Percentiles rank a stretch among this genome's conserved stretches.
Conservation (phyloP, 2,329 filamentous ascomycete genomes). For the Pyricularia grisea region DNA sequence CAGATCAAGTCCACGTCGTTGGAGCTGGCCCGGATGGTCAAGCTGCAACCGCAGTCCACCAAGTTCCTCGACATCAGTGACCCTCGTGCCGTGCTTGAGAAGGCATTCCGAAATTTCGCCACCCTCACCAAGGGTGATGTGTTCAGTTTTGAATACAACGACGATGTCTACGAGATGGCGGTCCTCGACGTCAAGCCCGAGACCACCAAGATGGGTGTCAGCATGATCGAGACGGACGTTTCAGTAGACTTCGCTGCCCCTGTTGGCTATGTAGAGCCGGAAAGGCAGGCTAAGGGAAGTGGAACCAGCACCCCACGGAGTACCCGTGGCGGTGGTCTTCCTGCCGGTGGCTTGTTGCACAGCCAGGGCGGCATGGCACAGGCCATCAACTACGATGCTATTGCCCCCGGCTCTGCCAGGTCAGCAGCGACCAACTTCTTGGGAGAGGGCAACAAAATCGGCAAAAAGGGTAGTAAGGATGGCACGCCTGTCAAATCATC, state of each 20-base stretch:
- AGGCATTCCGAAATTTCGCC: slow-evolving; percentile 91
- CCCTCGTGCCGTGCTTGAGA: slow-evolving; percentile 93
- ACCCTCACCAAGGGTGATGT: slow-evolving; percentile 88
- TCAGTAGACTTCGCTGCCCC: slow-evolving; percentile 94
- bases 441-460: slow-evolving; percentile 72
- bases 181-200: slow-evolving; percentile 90
- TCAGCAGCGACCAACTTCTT: slow-evolving; percentile 70
- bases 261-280: slow-evolving; percentile 86
- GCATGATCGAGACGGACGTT: slow-evolving; percentile 92
- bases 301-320: slow-evolving; percentile 84
- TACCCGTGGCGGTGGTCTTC: slow-evolving; percentile 45
- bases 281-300: slow-evolving; percentile 44
- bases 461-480: slow-evolving; percentile 72
- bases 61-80: slow-evolving; percentile 96
- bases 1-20: slow-evolving; percentile 94
- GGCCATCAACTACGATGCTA: slow-evolving; percentile 90
- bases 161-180: slow-evolving; percentile 84
- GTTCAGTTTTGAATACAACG: slow-evolving; percentile 96
- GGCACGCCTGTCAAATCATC: slow-evolving; percentile 58
- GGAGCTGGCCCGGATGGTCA: slow-evolving; percentile 84
- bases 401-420: slow-evolving; percentile 66
- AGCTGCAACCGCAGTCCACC: slow-evolving; percentile 87
- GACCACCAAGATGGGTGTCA: slow-evolving; percentile 73
- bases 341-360: slow-evolving; percentile 67
- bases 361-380: slow-evolving; percentile 91